Evolutionary conservation across 2,329 filamentous ascomycete genomes (phyloP), one percentile per base, ranked within the genome.

Genomic region (Waltergamsia citrina): DNA sequence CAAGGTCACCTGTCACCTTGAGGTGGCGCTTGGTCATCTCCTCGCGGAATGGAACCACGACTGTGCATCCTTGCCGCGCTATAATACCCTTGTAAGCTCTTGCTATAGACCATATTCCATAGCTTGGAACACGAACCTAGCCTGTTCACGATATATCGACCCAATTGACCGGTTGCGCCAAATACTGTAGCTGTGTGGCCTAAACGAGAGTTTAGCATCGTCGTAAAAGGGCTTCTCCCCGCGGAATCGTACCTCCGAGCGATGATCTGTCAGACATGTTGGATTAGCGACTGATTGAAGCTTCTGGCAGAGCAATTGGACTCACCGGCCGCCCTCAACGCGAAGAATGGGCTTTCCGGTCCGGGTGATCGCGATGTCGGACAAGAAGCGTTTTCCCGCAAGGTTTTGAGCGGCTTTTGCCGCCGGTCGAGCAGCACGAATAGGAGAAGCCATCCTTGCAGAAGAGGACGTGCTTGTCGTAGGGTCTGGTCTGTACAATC

Each of bases 1-100:
- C 92, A 40, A 98, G 70, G 62, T 98, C 92, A 62, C 92, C 92
- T n/a, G 86, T 73, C 38, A 94, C 79, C 67, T 96, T 96, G 53
- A 98, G 69, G 66, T 96, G 90, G 48, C 92, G 81, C 74, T 96
- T 96, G 48, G 82, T 71, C 88, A 95, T 96, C 63, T 96, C 92
- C 68, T 98, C 92, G 29, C 92, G 81, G 71, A 78, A 98, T 32
- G 92, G 92, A 39, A 96, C 63, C 39, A 98, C 78, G 26, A 98
- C 92, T 25, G 83, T 94, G 62, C 86, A 94, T 79, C 92, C 92
- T 65, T 87, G 78, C 43, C 85, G 81, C 48, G 92, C 90, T 94
- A 33, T 23, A 27, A 14, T 35, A 6, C 33, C 34, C 39, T 27
- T 38, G 38, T 54, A 34, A 54, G 47, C 29, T 33, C 32, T 10